Conservation (phyloP, 2,329 filamentous ascomycete species). For the Juglanconis oblonga region DNA sequence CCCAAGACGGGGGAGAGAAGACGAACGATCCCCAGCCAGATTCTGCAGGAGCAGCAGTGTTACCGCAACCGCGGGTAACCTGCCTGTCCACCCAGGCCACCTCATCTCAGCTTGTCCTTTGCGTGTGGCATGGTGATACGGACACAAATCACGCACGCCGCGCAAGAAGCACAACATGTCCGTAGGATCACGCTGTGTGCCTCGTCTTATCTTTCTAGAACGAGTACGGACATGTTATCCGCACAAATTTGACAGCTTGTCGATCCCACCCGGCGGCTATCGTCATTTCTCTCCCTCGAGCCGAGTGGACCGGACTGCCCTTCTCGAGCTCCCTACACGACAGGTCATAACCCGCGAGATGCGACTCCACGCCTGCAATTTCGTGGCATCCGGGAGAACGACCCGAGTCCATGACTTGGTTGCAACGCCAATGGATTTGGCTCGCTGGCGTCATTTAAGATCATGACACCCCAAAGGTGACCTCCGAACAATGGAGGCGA, state of each 20-base stretch:
- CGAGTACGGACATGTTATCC: background rate
- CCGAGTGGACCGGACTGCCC: background rate
- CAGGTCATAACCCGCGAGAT: background rate
- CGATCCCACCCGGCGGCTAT: background rate
- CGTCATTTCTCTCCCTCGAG: background rate
- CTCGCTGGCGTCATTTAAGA: background rate
- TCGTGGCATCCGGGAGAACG: background rate
- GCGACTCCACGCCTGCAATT: background rate
- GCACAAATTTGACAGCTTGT: background rate
- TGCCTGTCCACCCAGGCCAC: background rate
- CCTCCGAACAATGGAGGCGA: background rate
- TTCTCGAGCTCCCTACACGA: background rate
- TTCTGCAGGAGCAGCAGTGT: background rate
- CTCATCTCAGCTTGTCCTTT: background rate
- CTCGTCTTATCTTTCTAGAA: background rate
- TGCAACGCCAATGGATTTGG: background rate
- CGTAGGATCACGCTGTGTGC: background rate
- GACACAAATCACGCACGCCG: background rate
- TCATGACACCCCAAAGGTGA: background rate
- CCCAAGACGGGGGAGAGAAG: background rate
- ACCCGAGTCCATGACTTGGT: background rate
- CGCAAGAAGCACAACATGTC: background rate
- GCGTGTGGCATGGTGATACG: background rate
- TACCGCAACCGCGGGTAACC: background rate
- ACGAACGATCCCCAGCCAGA: background rate